Percentiles rank a stretch among this genome's conserved stretches.
Evolutionary conservation across 176 grass and related monocot species (phyloP).

Genomic region (Elaeis guineensis): DNA sequence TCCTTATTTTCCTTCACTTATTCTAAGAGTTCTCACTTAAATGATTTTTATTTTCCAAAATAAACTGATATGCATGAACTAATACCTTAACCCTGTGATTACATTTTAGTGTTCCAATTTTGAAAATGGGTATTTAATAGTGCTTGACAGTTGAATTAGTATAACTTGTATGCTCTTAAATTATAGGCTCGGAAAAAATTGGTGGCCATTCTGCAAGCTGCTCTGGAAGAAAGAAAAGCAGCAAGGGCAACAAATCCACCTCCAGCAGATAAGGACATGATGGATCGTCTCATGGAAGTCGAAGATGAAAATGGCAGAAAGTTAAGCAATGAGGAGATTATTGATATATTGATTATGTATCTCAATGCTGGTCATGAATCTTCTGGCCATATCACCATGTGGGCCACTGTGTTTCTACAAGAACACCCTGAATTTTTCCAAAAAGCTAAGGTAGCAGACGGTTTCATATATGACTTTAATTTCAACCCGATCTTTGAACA

Average conservation of each 20-base stretch:
- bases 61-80: no score
- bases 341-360: constrained; percentile 86
- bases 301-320: constrained; percentile 54
- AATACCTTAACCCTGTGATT: no score
- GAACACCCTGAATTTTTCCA: constrained; percentile 55
- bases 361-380: constrained; percentile 93
- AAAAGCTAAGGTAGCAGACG: constrained; percentile 44
- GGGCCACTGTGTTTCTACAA: constrained; percentile 80
- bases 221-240: constrained; percentile 39
- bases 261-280: constrained; percentile 54
- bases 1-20: no score
- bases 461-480: no score
- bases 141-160: no score
- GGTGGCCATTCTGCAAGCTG: constrained; percentile 48
- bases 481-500: no score
- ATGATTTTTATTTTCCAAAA: no score
- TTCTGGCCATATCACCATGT: constrained; percentile 96
- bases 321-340: constrained; percentile 66
- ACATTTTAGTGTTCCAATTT: no score
- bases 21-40: no score
- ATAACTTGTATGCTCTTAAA: no score
- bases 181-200: constrained; percentile 38
- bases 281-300: constrained; percentile 56
- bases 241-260: constrained; percentile 2
- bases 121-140: no score